Evolutionary conservation across 139 green algal species (phyloP), one percentile per base, ranked within the genome.

Genomic region (Ettlia oleoabundans): DNA sequence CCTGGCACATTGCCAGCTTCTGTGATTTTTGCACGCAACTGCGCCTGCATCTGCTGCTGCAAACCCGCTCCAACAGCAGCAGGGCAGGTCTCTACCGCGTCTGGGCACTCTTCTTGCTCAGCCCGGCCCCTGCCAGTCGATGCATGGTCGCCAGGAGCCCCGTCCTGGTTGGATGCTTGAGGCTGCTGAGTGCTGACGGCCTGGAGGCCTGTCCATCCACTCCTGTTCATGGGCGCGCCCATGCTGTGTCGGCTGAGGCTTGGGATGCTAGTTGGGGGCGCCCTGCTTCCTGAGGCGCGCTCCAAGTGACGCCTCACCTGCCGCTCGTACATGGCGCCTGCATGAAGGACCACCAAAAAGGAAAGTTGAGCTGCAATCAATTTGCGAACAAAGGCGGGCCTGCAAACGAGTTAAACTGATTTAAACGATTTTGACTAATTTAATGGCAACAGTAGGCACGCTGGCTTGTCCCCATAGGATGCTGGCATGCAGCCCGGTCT

Each of bases 221-320:
- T 58, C 47, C 47, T 58, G 47, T 15, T 58, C 47, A 58, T 10
- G 13, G 10, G 47, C 47, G 13, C 13, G 47, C 15, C 13, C 13
- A 58, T 35, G 18, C 63, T 32, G 28, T 26, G 33, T 33, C 35
- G 43, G 65, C 65, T 28, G 10, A 3, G 19, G 32, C 33, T 19
- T n/a, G 64, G 64, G 32, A 26, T 71, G 64, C 13, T 43, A 22
- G 9, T 10, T 7, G 9, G 61, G 8, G 61, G n/a, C 4, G 47
- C 47, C 13, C 18, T 32, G 55, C 55, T 15, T 5, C 55, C 55
- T 32, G 71, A 67, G 2, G 32, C 35, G 0, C 71, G 71, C 33
- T 78, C 71, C 71, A 78, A 51, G 28, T 67, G 71, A n/a, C 51
- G 47, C 51, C 65, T 47, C 33, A 78, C 32, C 71, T 78, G 71